phyloP scores from a whole-genome alignment of 192 early-diverging fungal genomes.

The Gryganskiella cystojenkinii region DNA sequence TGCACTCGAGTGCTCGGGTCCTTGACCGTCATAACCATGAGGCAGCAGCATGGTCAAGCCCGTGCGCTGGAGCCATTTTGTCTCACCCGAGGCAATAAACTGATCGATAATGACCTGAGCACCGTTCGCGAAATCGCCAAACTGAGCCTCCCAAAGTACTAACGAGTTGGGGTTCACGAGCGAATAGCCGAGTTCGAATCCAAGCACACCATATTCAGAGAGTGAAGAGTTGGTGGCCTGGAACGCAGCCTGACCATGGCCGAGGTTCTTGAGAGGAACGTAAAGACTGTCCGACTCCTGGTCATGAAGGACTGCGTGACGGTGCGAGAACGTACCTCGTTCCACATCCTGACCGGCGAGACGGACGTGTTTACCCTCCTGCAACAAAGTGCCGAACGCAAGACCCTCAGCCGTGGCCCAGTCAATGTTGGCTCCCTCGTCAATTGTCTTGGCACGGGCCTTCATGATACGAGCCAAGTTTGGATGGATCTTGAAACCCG shows the following conservation, averaged over 20 bases:
- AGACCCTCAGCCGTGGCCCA: conserved; percentile 96
- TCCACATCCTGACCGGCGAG: conserved; percentile 98
- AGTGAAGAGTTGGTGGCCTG: conserved; percentile 96
- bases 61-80: conserved; percentile 98
- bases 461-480: conserved; percentile 90
- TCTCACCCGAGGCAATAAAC: conserved; percentile 95
- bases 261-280: conserved; percentile 88
- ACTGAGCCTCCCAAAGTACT: conserved; percentile 98
- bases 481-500: conserved; percentile 86
- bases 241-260: conserved; percentile 87
- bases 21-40: conserved; percentile 99
- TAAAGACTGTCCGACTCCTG: conserved; percentile 88
- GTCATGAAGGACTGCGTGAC: conserved; percentile 97
- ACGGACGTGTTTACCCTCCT: conserved; percentile 93
- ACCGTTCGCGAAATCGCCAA: conserved; percentile 98
- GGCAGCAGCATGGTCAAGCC: conserved; percentile 94
- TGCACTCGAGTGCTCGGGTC: conserved; percentile 97
- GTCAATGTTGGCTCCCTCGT: conserved; percentile 87
- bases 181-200: conserved; percentile 98
- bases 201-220: conserved; percentile 94
- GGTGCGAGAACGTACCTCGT: conserved; percentile 99
- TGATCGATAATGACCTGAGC: conserved; percentile 99
- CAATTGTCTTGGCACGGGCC: conserved; percentile 82
- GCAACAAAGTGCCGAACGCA: conserved; percentile 91
- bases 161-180: conserved; percentile 94